Evolutionary conservation across 2,329 filamentous ascomycete species (phyloP), one percentile per base, ranked within the genome.

Genomic region (Xylariaceae sp.): DNA sequence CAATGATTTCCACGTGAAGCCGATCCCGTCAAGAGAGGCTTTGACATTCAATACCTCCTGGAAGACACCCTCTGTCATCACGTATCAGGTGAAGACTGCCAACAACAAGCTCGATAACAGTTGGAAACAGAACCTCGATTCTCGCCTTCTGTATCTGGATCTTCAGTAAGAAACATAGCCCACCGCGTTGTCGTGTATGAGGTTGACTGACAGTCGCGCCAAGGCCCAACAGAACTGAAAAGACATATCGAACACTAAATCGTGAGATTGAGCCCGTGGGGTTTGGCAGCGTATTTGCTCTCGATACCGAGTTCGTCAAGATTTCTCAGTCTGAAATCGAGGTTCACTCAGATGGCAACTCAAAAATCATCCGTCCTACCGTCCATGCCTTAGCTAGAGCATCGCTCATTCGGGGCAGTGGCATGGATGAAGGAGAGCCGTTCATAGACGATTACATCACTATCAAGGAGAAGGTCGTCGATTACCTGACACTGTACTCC

Each of bases 371-470:
- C 39, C 83, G 93, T 1, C 94, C 94, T 0, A 92, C 88, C 56
- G 90, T 92, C 31, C 90, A 94, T 60, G 93, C 92, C 1, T 81
- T 99, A 12, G 94, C 93, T n/a, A 84, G 94, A 55, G 90, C 95
- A 1, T 97, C 92, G 0, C 90, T 97, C 1, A 80, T 97, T 12
- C 84, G 95, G 19, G 92, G 92, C 0, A 74, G 82, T 47, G 93
- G 91, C 17, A 80, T 86, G 57, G 75, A 87, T 38, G 90, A 95
- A 68, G 91, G 91, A 0, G 70, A 87, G 1, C 90, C 94, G 0
- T 97, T 97, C 66, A 95, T 99, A 58, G 94, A 99, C 66, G 94
- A 99, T 71, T 99, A 99, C 69, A 96, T 99, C 56, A 85, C 86
- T 31, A 93, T 95, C 63, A 86, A 86, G 54, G 94, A 97, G 66